Conservation (phyloP, 2,329 filamentous ascomycete species). For the Graphilbum sp. region DNA sequence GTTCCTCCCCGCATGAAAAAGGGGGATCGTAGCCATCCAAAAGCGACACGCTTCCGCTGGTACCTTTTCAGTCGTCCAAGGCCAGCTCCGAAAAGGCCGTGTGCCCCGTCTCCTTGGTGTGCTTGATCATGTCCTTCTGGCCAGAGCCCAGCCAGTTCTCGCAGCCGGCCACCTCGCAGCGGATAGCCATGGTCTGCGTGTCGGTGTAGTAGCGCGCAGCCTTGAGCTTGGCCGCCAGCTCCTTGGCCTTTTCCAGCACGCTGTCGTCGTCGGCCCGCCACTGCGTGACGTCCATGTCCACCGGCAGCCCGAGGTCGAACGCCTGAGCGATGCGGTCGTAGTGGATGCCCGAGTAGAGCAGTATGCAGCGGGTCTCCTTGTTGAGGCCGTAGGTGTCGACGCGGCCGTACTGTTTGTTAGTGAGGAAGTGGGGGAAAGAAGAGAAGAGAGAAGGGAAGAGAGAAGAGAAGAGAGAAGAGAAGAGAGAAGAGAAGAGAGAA, state of each 20-base stretch:
- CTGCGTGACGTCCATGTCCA: constrained; percentile 55
- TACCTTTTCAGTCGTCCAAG: constrained; percentile 6
- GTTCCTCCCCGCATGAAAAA: too few relatives aligned
- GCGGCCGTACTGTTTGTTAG: constrained; percentile 12
- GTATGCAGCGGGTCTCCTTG: constrained; percentile 50
- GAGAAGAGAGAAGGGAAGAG: too few relatives aligned
- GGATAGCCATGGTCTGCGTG: constrained; percentile 61
- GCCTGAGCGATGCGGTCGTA: constrained; percentile 80
- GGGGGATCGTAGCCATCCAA: too few relatives aligned
- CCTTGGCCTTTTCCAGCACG: constrained; percentile 51
- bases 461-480: too few relatives aligned
- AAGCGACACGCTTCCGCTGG: too few relatives aligned
- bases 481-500: too few relatives aligned
- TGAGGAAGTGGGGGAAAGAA: too few relatives aligned
- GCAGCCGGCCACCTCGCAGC: constrained; percentile 52
- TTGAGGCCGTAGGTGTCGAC: constrained; percentile 69
- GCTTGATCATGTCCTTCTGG: constrained; percentile 42
- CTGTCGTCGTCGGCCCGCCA: constrained; percentile 42
- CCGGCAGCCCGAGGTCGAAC: constrained; percentile 38
- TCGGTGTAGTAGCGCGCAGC: constrained; percentile 77
- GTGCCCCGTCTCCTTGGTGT: constrained; percentile 48
- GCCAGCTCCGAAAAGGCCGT: constrained; percentile 21
- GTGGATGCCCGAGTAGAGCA: constrained; percentile 86
- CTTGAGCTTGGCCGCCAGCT: constrained; percentile 47
- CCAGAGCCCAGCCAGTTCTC: constrained; percentile 48